phyloP scores from a whole-genome alignment of 208 protist genomes.

The Naegleria gruberi region DNA sequence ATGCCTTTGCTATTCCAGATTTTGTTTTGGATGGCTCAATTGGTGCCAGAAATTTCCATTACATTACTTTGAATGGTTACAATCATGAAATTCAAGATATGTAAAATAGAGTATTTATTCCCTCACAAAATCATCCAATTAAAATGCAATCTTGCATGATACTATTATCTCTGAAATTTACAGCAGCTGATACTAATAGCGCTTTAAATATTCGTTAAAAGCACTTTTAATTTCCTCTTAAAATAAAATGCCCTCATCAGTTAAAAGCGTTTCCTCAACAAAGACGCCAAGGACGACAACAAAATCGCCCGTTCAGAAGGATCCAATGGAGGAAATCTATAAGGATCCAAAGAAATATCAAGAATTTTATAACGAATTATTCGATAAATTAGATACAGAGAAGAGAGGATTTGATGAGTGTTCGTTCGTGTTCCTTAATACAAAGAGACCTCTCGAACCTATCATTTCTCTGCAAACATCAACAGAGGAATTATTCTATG shows the following conservation, averaged over 20 bases:
- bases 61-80: neutral
- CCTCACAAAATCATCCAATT: too few relatives aligned
- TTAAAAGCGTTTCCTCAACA: neutral
- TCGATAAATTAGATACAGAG: neutral
- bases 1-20: constrained; percentile 51
- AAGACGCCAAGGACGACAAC: neutral
- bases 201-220: too few relatives aligned
- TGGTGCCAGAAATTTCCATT: neutral
- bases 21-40: constrained; percentile 44
- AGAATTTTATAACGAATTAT: neutral
- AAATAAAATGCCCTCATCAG: neutral
- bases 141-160: too few relatives aligned
- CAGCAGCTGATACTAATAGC: too few relatives aligned
- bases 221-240: too few relatives aligned
- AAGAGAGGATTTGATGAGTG: neutral
- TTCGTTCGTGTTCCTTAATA: neutral
- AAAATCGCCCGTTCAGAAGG: neutral
- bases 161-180: too few relatives aligned
- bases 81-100: neutral
- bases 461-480: neutral
- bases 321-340: neutral
- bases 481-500: neutral
- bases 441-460: neutral
- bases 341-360: neutral
- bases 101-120: neutral